Percentiles rank a stretch among this genome's conserved stretches.
Evolutionary conservation across 768 basidiomycete genomes (phyloP).

Genomic region (Favolaschia claudopus): DNA sequence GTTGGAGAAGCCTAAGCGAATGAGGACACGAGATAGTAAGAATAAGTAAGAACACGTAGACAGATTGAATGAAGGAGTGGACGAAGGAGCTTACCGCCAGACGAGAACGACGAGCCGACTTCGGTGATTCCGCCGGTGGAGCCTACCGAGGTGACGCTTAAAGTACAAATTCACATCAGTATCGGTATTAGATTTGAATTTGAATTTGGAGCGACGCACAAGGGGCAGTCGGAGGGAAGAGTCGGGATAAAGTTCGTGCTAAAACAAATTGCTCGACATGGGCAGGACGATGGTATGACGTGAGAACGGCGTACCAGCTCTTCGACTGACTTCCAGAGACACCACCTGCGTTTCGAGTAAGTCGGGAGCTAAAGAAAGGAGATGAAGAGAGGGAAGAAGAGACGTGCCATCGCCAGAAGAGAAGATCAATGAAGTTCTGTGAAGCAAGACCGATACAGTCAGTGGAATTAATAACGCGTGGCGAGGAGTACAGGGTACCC

Average conservation of each 20-base stretch:
- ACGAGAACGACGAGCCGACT: slow-evolving; percentile 47
- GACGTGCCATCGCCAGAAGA: slow-evolving; percentile 1
- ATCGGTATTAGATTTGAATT: no score
- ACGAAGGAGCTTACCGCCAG: slow-evolving; percentile 48
- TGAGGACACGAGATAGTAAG: not conserved
- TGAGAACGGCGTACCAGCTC: not conserved
- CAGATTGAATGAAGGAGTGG: no score
- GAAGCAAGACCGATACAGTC: no score
- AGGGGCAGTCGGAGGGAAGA: slow-evolving; percentile 3
- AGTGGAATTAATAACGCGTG: slow-evolving; percentile 42
- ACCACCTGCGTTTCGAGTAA: slow-evolving; percentile 35
- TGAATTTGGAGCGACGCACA: slow-evolving; percentile 41
- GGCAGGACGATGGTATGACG: no score
- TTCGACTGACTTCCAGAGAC: not conserved
- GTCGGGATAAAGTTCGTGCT: slow-evolving; percentile 7
- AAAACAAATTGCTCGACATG: no score
- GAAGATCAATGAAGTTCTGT: not conserved
- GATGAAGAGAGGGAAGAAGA: not conserved
- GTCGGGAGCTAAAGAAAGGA: not conserved
- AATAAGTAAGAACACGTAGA: no score
- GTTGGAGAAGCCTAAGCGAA: slow-evolving; percentile 49
- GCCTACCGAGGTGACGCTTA: slow-evolving; percentile 3
- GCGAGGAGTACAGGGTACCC: no score
- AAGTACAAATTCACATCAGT: no score
- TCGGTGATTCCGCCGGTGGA: slow-evolving; percentile 40